Evolutionary conservation across 2,329 filamentous ascomycete genomes (phyloP).

Genomic region (Rachicladosporium sp.): DNA sequence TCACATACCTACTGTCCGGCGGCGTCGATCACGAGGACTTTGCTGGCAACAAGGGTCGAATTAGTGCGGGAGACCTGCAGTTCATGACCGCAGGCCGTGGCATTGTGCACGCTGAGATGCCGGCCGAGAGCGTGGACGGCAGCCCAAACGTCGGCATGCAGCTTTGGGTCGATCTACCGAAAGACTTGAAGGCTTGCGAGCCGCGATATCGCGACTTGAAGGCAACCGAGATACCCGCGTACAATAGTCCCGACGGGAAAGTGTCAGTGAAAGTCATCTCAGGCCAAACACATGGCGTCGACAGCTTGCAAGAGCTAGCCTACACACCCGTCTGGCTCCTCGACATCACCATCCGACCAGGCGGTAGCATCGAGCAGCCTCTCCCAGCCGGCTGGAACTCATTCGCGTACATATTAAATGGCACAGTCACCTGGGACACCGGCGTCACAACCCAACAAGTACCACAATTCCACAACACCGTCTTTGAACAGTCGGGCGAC

Average conservation of each 20-base stretch:
- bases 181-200: slow-evolving; percentile 72
- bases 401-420: slow-evolving; percentile 76
- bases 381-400: slow-evolving; percentile 77
- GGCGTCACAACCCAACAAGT: slow-evolving; percentile 41
- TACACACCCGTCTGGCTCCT: slow-evolving; percentile 97
- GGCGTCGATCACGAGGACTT: slow-evolving; percentile 90
- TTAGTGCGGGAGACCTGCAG: slow-evolving; percentile 87
- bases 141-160: slow-evolving; percentile 76
- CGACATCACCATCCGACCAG: slow-evolving; percentile 68
- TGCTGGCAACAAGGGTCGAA: slow-evolving; percentile 63
- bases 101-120: slow-evolving; percentile 95
- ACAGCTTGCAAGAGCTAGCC: slow-evolving; percentile 77
- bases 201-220: slow-evolving; percentile 81
- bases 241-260: slow-evolving; percentile 56
- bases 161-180: slow-evolving; percentile 86
- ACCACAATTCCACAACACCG: slow-evolving; percentile 70
- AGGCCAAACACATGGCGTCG: slow-evolving; percentile 69
- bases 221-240: slow-evolving; percentile 64
- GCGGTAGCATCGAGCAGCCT: slow-evolving; percentile 62
- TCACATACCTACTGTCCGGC: slow-evolving; percentile 80
- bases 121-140: slow-evolving; percentile 62
- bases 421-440: slow-evolving; percentile 51
- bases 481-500: slow-evolving; percentile 73
- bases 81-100: slow-evolving; percentile 94
- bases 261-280: slow-evolving; percentile 88